Percentiles rank a stretch among this genome's conserved stretches.
Conservation (phyloP, 176 grass and related monocot genomes). For the Aegilops sharonensis region DNA sequence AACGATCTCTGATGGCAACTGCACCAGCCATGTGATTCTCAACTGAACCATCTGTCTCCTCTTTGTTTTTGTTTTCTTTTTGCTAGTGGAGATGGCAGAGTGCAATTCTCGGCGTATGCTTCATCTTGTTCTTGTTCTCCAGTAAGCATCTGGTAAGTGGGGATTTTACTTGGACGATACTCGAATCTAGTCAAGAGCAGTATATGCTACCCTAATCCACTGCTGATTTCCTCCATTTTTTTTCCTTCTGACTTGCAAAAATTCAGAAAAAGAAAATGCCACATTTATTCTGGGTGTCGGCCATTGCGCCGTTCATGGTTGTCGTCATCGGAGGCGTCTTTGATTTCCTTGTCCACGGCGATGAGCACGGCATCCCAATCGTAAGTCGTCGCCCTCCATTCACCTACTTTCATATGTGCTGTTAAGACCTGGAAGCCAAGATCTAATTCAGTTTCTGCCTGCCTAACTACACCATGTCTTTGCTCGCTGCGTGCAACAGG, state of each 20-base stretch:
- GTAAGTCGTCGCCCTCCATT: constrained; percentile 29
- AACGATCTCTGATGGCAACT: constrained; percentile 17
- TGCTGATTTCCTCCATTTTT: background rate
- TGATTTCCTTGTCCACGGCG: constrained; percentile 71
- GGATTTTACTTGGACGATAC: background rate
- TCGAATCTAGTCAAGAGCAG: background rate
- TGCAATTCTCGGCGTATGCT: constrained; percentile 69
- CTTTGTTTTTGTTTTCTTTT: constrained; percentile 21
- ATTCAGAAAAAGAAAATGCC: constrained; percentile 75
- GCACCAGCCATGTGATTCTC: constrained; percentile 20
- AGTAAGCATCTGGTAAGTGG: constrained; percentile 72
- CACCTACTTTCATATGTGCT: background rate
- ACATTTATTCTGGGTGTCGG: constrained; percentile 84
- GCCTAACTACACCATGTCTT: background rate
- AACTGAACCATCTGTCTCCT: constrained; percentile 13
- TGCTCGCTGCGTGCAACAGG: constrained; percentile 40
- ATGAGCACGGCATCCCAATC: constrained; percentile 86
- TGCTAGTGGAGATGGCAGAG: constrained; percentile 95
- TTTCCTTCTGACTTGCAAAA: background rate
- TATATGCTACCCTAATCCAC: background rate
- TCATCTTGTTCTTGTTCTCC: constrained; percentile 62
- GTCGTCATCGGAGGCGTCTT: constrained; percentile 77
- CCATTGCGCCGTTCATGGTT: constrained; percentile 77
- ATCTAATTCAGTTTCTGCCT: background rate
- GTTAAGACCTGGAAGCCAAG: background rate